Base-by-base conservation (phyloP, 164 flowering plant genomes). In the Chimonanthus salicifolius region DNA sequence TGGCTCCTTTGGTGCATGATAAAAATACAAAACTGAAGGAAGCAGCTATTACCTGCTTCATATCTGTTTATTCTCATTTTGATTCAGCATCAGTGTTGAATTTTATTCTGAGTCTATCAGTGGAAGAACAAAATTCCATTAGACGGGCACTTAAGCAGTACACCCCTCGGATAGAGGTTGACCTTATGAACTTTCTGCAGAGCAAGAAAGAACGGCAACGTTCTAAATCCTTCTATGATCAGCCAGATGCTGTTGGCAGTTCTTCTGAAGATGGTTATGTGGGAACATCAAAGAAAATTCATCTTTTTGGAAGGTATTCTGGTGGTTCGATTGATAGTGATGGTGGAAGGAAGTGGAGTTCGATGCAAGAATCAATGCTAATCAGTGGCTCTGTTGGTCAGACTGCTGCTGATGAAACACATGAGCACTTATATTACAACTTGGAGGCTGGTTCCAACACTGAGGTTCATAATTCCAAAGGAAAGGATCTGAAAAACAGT, bases 141-240 rank as follows among this genome's bases (percentile, higher is more conserved):
- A 92, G 99, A 78, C 87, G 98, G 69, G 97, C 97, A 44, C 94
- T 96, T 49, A 96, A 94, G 81, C 98, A 92, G 80, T 84, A 86
- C 71, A 94, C 97, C 43, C 97, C 99, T 79, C 94, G 98, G 63
- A 96, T 96, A 77, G 99, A 96, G 82, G 98, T 96, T 72, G 99
- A 96, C 75, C 82, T 96, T 50, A 88, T 96, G 89, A 96, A 89
- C 75, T 94, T 81, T 79, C 75, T 96, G 83, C 99, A 96, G 78
- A 94, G 73, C 83, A 96, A 90, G 84, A 96, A 90, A 82, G 97
- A 96, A 49, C 84, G 88, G 47, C 94, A 85, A 72, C 94, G 96
- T 9, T 69, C 85, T 2, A 96, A 91, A 80, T 82, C 90, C 64
- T 85, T 88, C 47, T 90, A 88, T 82, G 99, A 94, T 74, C 94